Evolutionary conservation across 441 rosid species (phyloP), one percentile per base, ranked within the genome.

Genomic region (Brassica balearica): DNA sequence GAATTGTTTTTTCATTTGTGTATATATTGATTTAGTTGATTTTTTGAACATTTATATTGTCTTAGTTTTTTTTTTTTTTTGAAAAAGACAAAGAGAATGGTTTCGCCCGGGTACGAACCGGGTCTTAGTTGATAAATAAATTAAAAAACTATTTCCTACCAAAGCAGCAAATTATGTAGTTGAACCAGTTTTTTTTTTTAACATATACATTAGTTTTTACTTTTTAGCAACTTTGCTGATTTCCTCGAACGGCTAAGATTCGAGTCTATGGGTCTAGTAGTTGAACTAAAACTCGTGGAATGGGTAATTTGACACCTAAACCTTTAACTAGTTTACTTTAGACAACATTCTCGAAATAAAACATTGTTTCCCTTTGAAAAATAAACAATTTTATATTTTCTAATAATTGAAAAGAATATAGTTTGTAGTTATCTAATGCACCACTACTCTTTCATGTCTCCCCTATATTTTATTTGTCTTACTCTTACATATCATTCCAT

Each of bases 371-470:
- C 56, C 56, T 51, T 14, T n/a, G 2, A 58, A 51, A 27, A 34
- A 46, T 17, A 68, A 19, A 64, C 72, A 73, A 51, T 68, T 25
- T 68, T 60, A 43, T 66, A 6, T 55, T 4, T 59, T 64, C 25
- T 20, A 74, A 79, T 74, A 62, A 79, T 73, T 74, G 71, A 63
- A 46, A 19, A 74, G 12, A 69, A 69, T 73, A 62, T 61, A 79
- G 23, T 73, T 76, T 8, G 0, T 32, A 25, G 41, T 51, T 71
- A 65, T 71, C 41, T 60, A 19, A 17, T 69, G 36, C n/a, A 32
- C 82, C 79, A 80, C 76, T 70, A 58, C 79, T 70, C 82, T 74
- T 80, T 74, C 76, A 75, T 80, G 79, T 69, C 79, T 70, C 76
- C 75, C 68, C 22, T 74, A 63, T 56, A 8, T 69, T 68, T 68